Evolutionary conservation across 192 early-diverging fungal genomes (phyloP), one percentile per base, ranked within the genome.

Genomic region (Chytriomyces sp.): DNA sequence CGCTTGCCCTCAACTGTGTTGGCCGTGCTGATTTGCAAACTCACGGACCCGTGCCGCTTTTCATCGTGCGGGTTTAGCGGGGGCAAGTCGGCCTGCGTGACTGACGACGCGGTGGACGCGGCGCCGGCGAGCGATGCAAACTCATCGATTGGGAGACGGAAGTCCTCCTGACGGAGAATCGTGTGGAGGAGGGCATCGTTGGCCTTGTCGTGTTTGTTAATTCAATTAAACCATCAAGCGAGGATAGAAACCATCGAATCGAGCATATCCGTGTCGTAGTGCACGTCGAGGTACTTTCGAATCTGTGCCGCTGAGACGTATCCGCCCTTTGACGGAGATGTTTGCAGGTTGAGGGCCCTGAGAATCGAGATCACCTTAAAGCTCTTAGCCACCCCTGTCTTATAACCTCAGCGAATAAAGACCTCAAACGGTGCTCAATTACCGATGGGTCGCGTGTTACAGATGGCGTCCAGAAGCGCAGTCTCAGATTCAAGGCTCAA

Each of bases 361-460:
- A 49, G 44, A 14, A 49, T 49, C 17, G 44, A 49, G 22, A 49
- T 49, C 44, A 49, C 17, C 44, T 49, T 49, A 22, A 49, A 49
- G 22, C 44, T 49, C 44, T 49, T 49, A n/a, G 44, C 44, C 17
- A 49, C 44, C 2, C 44, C 44, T 49, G 44, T n/a, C 0, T 49
- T n/a, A n/a, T 2, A 14, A n/a, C n/a, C n/a, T n/a, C 44, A 22
- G 44, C 22, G 44, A 49, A n/a, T 58, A 17, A 1, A 4, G 28
- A 17, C 0, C 22, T n/a, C n/a, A n/a, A n/a, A n/a, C n/a, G n/a
- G n/a, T 10, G 3, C 19, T 10, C 5, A 19, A 10, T 8, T 2
- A 65, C 63, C 63, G 41, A 68, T 68, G 1, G 65, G 65, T 19
- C 65, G 65, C 0, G 52, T 68, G 30, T n/a, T 25, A 33, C 65